Base-by-base conservation (phyloP, 148 eudicot genomes). In the Fagopyrum homotropicum region DNA sequence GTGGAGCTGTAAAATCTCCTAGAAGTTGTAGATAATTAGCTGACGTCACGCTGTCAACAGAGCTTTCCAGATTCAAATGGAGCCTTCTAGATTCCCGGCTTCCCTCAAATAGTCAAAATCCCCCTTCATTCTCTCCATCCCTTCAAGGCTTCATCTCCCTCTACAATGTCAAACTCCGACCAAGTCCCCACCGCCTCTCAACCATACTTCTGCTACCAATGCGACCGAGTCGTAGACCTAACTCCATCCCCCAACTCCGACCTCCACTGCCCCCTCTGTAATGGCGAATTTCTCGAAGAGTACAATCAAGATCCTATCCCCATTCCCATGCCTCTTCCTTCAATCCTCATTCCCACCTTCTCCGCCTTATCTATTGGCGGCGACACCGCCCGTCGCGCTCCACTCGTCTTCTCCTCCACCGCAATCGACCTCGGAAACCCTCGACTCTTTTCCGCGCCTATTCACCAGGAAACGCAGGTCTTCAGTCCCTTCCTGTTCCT, bases 261-360 rank as follows among this genome's bases (percentile, higher is more conserved):
- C 45, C 75, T 75, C 63, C 66, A 77, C 47, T 82, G 85, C 79
- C 84, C 85, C 12, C 43, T 19, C 40, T 82, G 85, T 80, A 69
- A 81, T 30, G 84, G 81, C 16, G 88, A 82, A 2, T 82, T 80
- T 35, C 80, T 85, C 12, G 85, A 82, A 59, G 88, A 83, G 75
- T 40, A 44, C 71, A 61, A 63, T 63, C 73, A 79, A 45, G 44
- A n/a, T 45, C 63, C 68, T 46, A 14, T 19, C 61, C 9, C 59
- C 4, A 8, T 49, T 9, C 79, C 80, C 48, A 74, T 77, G 43
- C 80, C 76, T 44, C 61, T 72, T 72, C 57, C 61, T 45, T 72
- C 64, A 35, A 17, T 63, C 68, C 72, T 48, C 30, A 57, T 52
- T 19, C 15, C 63, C 7, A 51, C 48, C 1, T 73, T 71, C 66